Percentiles rank a stretch among this genome's conserved stretches.
Conservation (phyloP, 129 eudicot species). For the Flaveria brownii region DNA sequence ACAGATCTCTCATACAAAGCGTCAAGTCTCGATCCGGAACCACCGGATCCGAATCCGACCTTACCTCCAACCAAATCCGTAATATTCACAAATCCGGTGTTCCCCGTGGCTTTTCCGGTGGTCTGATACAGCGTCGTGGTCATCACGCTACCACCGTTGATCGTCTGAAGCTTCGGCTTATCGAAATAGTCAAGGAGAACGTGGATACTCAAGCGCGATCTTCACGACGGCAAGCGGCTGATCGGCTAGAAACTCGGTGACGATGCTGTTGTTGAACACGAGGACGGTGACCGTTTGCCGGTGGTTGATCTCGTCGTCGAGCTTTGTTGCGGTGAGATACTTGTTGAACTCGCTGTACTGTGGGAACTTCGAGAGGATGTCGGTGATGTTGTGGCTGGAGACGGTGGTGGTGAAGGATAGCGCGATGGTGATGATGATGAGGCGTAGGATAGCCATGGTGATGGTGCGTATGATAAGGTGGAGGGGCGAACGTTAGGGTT, state of each 20-base stretch:
- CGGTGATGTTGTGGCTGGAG: slow-evolving; percentile 66
- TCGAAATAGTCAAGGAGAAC: slow-evolving; percentile 74
- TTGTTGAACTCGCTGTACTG: slow-evolving; percentile 59
- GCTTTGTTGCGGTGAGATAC: slow-evolving; percentile 58
- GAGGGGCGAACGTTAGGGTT: slow-evolving; percentile 18
- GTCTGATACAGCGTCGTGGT: slow-evolving; percentile 81
- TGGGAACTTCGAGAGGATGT: slow-evolving; percentile 45
- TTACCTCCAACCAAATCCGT: slow-evolving; percentile 67
- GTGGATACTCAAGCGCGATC: slow-evolving; percentile 58
- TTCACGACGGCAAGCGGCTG: slow-evolving; percentile 57
- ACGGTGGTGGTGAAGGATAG: slow-evolving; percentile 35
- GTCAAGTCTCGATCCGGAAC: slow-evolving; percentile 43
- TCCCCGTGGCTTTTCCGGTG: slow-evolving; percentile 57
- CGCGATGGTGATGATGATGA: slow-evolving; percentile 18
- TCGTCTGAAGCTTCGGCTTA: slow-evolving; percentile 50
- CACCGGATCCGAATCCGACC: slow-evolving; percentile 72
- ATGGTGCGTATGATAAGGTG: not conserved
- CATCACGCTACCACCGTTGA: slow-evolving; percentile 53
- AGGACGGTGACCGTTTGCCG: slow-evolving; percentile 67
- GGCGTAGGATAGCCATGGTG: slow-evolving; percentile 28
- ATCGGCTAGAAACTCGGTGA: slow-evolving; percentile 40
- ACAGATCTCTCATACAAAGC: slow-evolving; percentile 51
- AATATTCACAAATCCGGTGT: slow-evolving; percentile 67
- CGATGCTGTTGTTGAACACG: slow-evolving; percentile 48
- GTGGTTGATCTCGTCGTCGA: slow-evolving; percentile 68